Conservation (phyloP, 2,329 filamentous ascomycete genomes). For the Aspergillus terreus region DNA sequence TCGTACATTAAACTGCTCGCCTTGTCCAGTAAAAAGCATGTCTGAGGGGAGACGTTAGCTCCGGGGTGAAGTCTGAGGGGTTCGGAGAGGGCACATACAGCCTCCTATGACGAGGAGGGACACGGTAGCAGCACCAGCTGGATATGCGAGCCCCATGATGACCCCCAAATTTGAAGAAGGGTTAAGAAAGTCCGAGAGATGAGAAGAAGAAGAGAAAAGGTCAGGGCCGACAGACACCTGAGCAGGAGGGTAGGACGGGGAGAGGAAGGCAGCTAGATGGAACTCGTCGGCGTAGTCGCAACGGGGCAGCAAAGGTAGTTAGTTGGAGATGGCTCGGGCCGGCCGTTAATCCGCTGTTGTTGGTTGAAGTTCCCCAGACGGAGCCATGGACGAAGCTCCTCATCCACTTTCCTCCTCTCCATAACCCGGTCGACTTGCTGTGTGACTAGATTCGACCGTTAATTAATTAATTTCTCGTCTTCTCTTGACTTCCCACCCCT, state of each 20-base stretch:
- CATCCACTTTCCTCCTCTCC: conserved; percentile 9
- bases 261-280: conserved; percentile 6
- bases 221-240: conserved; percentile 15
- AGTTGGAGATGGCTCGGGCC: conserved; percentile 8
- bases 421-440: conserved; percentile 7
- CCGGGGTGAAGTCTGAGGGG: conserved; percentile 12
- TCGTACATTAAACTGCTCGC: conserved; percentile 89
- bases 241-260: conserved; percentile 11
- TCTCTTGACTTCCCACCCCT: conserved; percentile 6
- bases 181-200: conserved; percentile 15
- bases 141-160: conserved; percentile 70
- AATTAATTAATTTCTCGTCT: conserved; percentile 5
- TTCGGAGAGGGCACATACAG: conserved; percentile 56
- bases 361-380: conserved; percentile 21
- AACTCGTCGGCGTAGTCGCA: too few relatives aligned
- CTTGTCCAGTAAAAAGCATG: conserved; percentile 96
- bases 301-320: conserved; percentile 8
- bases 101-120: conserved; percentile 70
- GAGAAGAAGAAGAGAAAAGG: conserved; percentile 13
- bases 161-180: conserved; percentile 20
- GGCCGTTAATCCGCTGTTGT: conserved; percentile 24
- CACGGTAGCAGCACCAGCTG: conserved; percentile 63
- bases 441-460: conserved; percentile 1
- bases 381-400: conserved; percentile 21
- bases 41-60: conserved; percentile 53